Percentiles rank a stretch among this genome's conserved stretches.
These are phyloP conservation scores for Boletus edulis DNA, from an alignment of 768 basidiomycete species.

Conservation along the genomic window DNA sequence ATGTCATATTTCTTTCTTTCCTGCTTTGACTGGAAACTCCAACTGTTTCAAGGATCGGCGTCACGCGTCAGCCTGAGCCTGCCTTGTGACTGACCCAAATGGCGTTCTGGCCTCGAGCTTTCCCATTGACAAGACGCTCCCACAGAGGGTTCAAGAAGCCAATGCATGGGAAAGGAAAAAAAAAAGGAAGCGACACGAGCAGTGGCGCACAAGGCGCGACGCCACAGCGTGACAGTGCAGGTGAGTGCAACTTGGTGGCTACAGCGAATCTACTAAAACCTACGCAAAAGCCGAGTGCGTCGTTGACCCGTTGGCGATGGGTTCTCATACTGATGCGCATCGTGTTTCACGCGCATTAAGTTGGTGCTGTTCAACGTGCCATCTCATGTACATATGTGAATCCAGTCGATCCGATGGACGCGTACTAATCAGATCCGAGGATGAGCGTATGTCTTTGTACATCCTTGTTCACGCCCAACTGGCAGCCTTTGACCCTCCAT, in stretches of 20 bases:
- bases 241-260: constrained; percentile 7
- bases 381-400: not conserved
- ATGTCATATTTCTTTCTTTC: too few relatives aligned
- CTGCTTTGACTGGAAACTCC: too few relatives aligned
- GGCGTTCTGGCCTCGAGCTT: constrained; percentile 9
- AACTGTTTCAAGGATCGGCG: too few relatives aligned
- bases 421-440: constrained; percentile 7
- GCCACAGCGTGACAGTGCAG: not conserved
- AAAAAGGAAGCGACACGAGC: not conserved
- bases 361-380: not conserved
- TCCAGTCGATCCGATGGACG: constrained; percentile 1
- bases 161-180: constrained; percentile 6
- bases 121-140: not conserved
- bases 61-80: too few relatives aligned
- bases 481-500: too few relatives aligned
- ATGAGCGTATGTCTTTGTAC: constrained; percentile 4
- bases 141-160: constrained; percentile 13
- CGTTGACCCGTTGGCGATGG: not conserved
- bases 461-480: not conserved
- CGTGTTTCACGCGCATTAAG: not conserved
- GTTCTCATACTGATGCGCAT: not conserved
- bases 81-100: too few relatives aligned
- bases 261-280: constrained; percentile 9
- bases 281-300: constrained; percentile 24
- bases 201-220: not conserved